phyloP scores from a whole-genome alignment of 176 grass and related monocot genomes.

The Aegilops bicornis region DNA sequence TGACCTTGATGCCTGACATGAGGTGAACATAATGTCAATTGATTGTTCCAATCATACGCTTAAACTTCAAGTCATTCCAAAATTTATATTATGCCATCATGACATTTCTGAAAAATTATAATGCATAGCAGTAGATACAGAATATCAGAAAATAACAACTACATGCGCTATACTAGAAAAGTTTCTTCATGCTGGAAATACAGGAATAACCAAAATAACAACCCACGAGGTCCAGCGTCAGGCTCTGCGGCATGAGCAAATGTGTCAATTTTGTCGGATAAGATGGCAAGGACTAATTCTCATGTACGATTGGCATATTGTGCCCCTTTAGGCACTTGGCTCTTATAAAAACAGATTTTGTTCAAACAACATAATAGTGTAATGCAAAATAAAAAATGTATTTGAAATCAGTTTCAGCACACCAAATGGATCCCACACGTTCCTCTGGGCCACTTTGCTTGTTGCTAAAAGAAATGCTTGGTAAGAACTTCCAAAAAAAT shows the following conservation, averaged over 20 bases:
- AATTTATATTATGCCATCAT: conserved; percentile 3
- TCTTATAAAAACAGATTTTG: background rate
- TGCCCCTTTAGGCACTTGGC: background rate
- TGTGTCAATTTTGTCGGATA: background rate
- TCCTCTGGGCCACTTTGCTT: background rate
- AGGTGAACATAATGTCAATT: conserved; percentile 24
- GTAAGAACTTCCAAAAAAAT: background rate
- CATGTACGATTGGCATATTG: background rate
- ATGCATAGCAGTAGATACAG: background rate
- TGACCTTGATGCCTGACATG: conserved; percentile 53
- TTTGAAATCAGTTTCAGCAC: background rate
- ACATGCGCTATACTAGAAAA: background rate
- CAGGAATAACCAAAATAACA: background rate
- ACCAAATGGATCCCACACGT: background rate
- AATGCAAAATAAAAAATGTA: background rate
- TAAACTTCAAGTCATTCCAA: background rate
- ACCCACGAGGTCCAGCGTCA: background rate
- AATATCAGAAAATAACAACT: background rate
- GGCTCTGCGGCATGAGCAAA: background rate
- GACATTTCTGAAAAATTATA: background rate
- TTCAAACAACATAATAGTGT: background rate
- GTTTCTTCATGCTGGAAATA: background rate
- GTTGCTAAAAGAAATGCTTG: background rate
- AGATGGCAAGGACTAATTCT: conserved; percentile 1
- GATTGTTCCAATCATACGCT: background rate